Evolutionary conservation across 2,329 filamentous ascomycete species (phyloP).

Genomic region (Fusarium sp.): DNA sequence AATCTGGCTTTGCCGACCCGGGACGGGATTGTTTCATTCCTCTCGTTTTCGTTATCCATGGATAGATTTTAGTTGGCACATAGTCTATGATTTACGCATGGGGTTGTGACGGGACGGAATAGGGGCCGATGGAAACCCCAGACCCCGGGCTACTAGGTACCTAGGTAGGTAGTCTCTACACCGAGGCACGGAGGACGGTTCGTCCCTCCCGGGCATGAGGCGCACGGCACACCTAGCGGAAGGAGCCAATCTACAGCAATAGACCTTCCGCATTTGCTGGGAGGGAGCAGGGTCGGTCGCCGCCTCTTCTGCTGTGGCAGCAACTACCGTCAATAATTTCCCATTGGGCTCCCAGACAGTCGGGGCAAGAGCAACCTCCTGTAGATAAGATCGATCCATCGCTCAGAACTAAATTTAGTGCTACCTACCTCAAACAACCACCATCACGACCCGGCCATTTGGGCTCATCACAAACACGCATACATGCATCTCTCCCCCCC

Average conservation of each 20-base stretch:
- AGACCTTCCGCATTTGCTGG: no score
- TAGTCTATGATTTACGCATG: conserved; percentile 30
- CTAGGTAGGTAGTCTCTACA: conserved; percentile 8
- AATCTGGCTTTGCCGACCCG: conserved; percentile 5
- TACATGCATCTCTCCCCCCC: neutral
- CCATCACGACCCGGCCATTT: conserved; percentile 16
- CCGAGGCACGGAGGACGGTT: conserved; percentile 26
- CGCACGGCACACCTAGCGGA: conserved; percentile 24
- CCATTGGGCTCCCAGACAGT: conserved; percentile 15
- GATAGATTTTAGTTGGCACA: conserved; percentile 23
- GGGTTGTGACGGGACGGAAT: neutral
- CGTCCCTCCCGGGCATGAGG: conserved; percentile 27
- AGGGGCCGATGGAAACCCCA: no score
- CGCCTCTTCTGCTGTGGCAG: neutral
- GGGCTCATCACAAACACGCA: conserved; percentile 15
- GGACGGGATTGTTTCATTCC: conserved; percentile 23
- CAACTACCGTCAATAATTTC: conserved; percentile 11
- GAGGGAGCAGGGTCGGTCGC: no score
- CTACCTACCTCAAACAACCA: conserved; percentile 24
- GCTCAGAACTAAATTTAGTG: conserved; percentile 3
- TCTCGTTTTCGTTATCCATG: conserved; percentile 2
- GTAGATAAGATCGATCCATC: conserved; percentile 29
- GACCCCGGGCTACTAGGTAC: neutral
- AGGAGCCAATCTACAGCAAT: neutral
- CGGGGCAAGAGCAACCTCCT: neutral